Evolutionary conservation across 495 filamentous ascomycete genomes (phyloP).

Genomic region (Corynascus novoguineensis): DNA sequence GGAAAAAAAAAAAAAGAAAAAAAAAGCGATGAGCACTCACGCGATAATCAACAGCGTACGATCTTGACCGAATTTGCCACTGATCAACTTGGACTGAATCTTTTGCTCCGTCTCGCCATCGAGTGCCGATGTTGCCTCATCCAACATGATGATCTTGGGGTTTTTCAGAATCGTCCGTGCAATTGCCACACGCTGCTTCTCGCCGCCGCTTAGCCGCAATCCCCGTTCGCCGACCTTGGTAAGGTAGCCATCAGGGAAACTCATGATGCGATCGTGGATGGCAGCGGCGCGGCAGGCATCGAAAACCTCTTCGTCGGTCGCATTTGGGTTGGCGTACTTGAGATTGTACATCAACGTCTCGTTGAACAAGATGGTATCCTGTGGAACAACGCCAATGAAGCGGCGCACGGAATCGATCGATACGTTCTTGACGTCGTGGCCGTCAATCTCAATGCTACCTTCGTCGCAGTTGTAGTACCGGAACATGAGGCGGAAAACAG

Average conservation of each 20-base stretch:
- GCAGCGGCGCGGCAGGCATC: constrained; percentile 86
- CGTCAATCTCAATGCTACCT: constrained; percentile 78
- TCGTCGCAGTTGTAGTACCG: constrained; percentile 81
- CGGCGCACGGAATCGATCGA: constrained; percentile 89
- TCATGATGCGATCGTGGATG: constrained; percentile 92
- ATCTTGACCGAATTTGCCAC: constrained; percentile 68
- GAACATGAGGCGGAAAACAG: constrained; percentile 92
- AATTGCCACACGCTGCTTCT: constrained; percentile 96
- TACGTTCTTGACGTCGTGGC: constrained; percentile 72
- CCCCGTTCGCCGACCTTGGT: constrained; percentile 95
- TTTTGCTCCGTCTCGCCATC: constrained; percentile 96
- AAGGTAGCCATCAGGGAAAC: constrained; percentile 85
- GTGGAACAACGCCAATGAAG: constrained; percentile 92
- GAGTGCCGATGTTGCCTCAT: constrained; percentile 92
- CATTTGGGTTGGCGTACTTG: constrained; percentile 83
- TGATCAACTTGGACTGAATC: constrained; percentile 80
- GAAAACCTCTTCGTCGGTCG: constrained; percentile 80
- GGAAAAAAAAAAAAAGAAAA: not conserved
- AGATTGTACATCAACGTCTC: constrained; percentile 96
- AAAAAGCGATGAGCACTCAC: constrained; percentile 35
- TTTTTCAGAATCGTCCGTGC: constrained; percentile 95
- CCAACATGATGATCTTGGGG: constrained; percentile 89
- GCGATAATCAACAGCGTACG: constrained; percentile 70
- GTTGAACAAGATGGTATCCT: constrained; percentile 96
- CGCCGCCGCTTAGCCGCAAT: constrained; percentile 84